Evolutionary conservation across 73 alveolate species (phyloP).

Genomic region (Durusdinium trenchii): DNA sequence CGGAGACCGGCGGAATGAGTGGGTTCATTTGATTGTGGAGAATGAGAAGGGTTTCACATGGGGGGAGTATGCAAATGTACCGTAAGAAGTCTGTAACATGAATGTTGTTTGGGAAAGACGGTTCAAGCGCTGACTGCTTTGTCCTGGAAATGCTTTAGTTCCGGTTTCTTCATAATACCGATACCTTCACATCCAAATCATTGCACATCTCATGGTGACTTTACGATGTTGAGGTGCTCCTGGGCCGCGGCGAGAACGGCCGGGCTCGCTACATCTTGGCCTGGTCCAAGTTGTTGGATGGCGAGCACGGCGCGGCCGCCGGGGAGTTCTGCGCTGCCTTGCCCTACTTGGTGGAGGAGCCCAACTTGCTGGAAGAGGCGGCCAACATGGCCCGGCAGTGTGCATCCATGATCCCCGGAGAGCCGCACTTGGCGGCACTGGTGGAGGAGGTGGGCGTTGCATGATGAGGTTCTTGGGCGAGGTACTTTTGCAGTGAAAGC

Average conservation of each 20-base stretch:
- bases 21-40: background rate
- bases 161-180: too few species aligned
- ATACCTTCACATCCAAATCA: too few species aligned
- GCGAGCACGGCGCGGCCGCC: slow-evolving; percentile 86
- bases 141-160: too few species aligned
- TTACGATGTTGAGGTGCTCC: background rate
- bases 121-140: too few species aligned
- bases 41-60: background rate
- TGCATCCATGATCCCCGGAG: slow-evolving; percentile 76
- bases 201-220: too few species aligned
- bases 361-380: slow-evolving; percentile 33
- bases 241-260: slow-evolving; percentile 48
- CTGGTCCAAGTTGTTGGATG: slow-evolving; percentile 33
- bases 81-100: background rate
- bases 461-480: too few species aligned
- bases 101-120: background rate
- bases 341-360: slow-evolving; percentile 29
- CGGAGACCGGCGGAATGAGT: background rate
- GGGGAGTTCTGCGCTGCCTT: slow-evolving; percentile 83
- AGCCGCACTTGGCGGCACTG: slow-evolving; percentile 62
- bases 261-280: slow-evolving; percentile 71
- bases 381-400: slow-evolving; percentile 92
- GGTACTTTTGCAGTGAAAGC: too few species aligned
- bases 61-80: background rate
- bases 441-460: slow-evolving; percentile 85